Conservation (phyloP, 2,329 filamentous ascomycete genomes). For the Neofusicoccum ribis region DNA sequence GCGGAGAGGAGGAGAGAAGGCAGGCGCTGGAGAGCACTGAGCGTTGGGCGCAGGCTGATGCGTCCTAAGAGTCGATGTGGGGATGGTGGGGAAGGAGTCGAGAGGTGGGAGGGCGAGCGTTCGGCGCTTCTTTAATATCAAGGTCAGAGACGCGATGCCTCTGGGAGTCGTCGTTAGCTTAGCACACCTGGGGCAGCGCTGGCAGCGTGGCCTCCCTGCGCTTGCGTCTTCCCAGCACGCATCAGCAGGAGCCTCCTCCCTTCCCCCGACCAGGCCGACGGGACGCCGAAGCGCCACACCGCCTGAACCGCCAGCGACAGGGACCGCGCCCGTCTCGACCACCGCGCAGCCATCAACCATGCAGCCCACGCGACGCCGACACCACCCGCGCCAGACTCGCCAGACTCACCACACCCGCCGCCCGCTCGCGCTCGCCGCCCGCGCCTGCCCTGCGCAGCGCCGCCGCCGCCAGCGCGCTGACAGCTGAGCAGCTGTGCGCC, state of each 20-base stretch:
- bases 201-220: neutral
- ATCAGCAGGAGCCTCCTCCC: neutral
- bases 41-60: constrained; percentile 6
- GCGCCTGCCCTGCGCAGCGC: no score
- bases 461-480: no score
- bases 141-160: neutral
- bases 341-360: neutral
- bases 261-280: neutral
- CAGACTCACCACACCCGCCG: no score
- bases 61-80: constrained; percentile 1
- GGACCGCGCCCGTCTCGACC: constrained; percentile 9
- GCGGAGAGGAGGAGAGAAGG: neutral
- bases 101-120: neutral
- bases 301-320: constrained; percentile 11
- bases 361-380: neutral
- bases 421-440: no score
- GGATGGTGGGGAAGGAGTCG: constrained; percentile 8
- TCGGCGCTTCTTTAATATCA: constrained; percentile 16
- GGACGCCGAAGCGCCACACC: constrained; percentile 14
- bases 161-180: neutral
- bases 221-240: constrained; percentile 1
- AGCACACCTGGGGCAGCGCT: neutral
- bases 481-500: neutral
- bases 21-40: neutral
- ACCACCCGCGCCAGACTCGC: neutral